Evolutionary conservation across 192 early-diverging fungal genomes (phyloP).

Genomic region (Entophlyctis helioformis): DNA sequence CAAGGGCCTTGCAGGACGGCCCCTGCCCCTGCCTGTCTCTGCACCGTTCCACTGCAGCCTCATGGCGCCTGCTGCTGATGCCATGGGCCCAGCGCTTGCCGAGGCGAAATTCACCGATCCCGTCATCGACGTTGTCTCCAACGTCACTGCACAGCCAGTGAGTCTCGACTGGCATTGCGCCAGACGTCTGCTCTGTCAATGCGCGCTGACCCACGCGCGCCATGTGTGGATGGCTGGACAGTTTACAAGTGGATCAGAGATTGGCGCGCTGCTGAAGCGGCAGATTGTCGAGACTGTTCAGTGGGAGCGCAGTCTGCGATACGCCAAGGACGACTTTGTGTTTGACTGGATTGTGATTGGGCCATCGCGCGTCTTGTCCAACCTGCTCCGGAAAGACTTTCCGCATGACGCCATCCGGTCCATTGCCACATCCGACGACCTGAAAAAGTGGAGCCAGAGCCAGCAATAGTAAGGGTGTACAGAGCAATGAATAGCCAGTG

Average conservation of each 20-base stretch:
- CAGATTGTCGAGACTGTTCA: slow-evolving; percentile 80
- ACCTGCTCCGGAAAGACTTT: slow-evolving; percentile 79
- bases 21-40: slow-evolving; percentile 82
- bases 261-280: slow-evolving; percentile 52
- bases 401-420: no score
- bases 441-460: no score
- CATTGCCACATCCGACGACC: no score
- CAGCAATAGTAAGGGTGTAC: no score
- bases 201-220: background rate
- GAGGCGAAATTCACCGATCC: slow-evolving; percentile 60
- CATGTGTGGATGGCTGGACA: background rate
- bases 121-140: slow-evolving; percentile 76
- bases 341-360: slow-evolving; percentile 79
- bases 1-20: slow-evolving; percentile 70
- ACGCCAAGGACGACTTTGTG: slow-evolving; percentile 66
- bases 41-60: slow-evolving; percentile 93
- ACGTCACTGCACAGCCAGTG: slow-evolving; percentile 81
- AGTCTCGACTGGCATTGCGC: background rate
- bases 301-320: slow-evolving; percentile 78
- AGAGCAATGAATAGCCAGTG: no score
- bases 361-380: slow-evolving; percentile 77
- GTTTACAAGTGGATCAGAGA: slow-evolving; percentile 42
- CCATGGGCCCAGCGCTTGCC: slow-evolving; percentile 61
- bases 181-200: background rate
- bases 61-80: slow-evolving; percentile 75